phyloP scores from a whole-genome alignment of 2,329 filamentous ascomycete genomes.

The Pseudophaeomoniella oleicola region DNA sequence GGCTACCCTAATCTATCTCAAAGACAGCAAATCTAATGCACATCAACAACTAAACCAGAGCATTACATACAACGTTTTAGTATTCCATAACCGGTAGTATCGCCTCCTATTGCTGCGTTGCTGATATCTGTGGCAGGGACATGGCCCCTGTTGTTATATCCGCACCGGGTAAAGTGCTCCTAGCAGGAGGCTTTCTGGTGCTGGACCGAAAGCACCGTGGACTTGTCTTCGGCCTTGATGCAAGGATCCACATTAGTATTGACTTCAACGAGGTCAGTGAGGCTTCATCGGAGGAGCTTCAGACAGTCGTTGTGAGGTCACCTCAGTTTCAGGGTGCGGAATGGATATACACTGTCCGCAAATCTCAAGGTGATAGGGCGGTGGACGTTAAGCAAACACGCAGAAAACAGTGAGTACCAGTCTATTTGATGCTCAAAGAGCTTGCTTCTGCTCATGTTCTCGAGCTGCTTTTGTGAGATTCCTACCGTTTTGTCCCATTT shows the following conservation, averaged over 20 bases:
- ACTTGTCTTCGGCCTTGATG: slow-evolving; percentile 49
- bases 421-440: no score
- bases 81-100: no score
- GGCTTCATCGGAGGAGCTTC: slow-evolving; percentile 44
- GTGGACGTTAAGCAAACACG: slow-evolving; percentile 58
- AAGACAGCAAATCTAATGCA: not conserved
- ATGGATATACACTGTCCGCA: slow-evolving; percentile 75
- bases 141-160: slow-evolving; percentile 51
- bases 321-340: slow-evolving; percentile 79
- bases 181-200: slow-evolving; percentile 89
- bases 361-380: slow-evolving; percentile 57
- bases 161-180: slow-evolving; percentile 87
- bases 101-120: no score
- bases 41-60: no score
- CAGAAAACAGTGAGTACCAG: slow-evolving; percentile 20
- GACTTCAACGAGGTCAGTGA: slow-evolving; percentile 21
- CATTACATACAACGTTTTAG: no score
- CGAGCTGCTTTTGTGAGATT: no score
- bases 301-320: slow-evolving; percentile 72
- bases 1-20: not conserved
- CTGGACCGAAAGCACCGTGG: slow-evolving; percentile 78
- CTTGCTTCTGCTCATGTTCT: no score
- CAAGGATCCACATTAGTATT: slow-evolving; percentile 48
- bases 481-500: not conserved
- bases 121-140: no score